phyloP scores from a whole-genome alignment of 495 filamentous ascomycete genomes.

The Daldinia bambusicola region DNA sequence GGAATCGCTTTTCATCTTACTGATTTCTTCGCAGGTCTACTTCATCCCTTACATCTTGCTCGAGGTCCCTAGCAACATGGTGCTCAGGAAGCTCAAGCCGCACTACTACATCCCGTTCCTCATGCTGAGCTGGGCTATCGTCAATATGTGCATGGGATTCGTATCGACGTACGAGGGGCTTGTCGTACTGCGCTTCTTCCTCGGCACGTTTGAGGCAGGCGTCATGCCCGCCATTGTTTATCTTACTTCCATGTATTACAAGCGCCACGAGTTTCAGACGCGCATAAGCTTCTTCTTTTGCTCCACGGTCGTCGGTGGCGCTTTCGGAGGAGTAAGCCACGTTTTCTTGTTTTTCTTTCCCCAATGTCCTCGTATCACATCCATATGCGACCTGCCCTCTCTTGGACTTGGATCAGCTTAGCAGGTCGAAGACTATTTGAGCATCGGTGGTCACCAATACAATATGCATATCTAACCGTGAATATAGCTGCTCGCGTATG shows the following conservation, averaged over 20 bases:
- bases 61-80: conserved; percentile 68
- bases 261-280: conserved; percentile 68
- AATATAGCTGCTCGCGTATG: conserved; percentile 65
- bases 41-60: conserved; percentile 72
- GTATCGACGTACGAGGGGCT: conserved; percentile 63
- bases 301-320: conserved; percentile 66
- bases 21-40: conserved; percentile 53
- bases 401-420: background rate
- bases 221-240: conserved; percentile 66
- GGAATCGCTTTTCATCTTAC: no score
- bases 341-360: background rate
- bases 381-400: background rate
- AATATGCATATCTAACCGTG: conserved; percentile 18
- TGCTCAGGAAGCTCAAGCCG: conserved; percentile 62
- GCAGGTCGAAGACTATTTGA: background rate
- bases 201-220: conserved; percentile 70
- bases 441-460: background rate
- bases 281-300: conserved; percentile 69
- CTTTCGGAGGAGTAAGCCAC: conserved; percentile 64
- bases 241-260: conserved; percentile 71
- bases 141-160: conserved; percentile 64
- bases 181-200: conserved; percentile 63
- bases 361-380: background rate
- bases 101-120: conserved; percentile 64
- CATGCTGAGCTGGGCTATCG: conserved; percentile 66